phyloP scores from a whole-genome alignment of 1,284 basidiomycete species.

The Heterobasidion occidentale region DNA sequence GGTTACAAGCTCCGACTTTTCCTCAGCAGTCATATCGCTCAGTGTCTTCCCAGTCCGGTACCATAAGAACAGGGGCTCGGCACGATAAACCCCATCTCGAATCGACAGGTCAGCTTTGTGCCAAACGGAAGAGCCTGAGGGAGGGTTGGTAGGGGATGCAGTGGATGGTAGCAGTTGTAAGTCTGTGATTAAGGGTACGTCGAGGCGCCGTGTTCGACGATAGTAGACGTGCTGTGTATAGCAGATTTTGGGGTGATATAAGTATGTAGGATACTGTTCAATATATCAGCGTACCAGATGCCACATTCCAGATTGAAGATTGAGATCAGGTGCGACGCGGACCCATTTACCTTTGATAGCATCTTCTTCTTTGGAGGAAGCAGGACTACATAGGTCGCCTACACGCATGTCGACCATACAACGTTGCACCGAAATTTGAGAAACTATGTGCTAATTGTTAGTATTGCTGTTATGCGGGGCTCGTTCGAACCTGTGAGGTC shows the following conservation, averaged over 20 bases:
- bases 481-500: no score
- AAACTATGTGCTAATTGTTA: conserved; percentile 38
- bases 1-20: conserved; percentile 63
- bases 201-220: conserved; percentile 74
- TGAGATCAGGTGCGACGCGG: conserved; percentile 71
- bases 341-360: conserved; percentile 86
- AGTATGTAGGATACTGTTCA: background rate
- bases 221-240: conserved; percentile 66
- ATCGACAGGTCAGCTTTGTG: conserved; percentile 46
- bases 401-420: conserved; percentile 63
- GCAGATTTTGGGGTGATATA: background rate
- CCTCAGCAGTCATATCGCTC: conserved; percentile 47
- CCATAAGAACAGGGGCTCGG: conserved; percentile 60
- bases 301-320: conserved; percentile 56
- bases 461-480: background rate
- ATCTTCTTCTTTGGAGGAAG: conserved; percentile 64
- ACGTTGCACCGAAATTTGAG: conserved; percentile 69
- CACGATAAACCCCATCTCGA: conserved; percentile 45
- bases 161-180: conserved; percentile 43
- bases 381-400: conserved; percentile 58
- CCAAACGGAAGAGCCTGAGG: conserved; percentile 46
- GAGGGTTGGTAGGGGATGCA: conserved; percentile 19
- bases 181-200: conserved; percentile 63
- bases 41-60: conserved; percentile 63
- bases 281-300: conserved; percentile 36